Evolutionary conservation across 768 basidiomycete species (phyloP), one percentile per base, ranked within the genome.

Genomic region (Tylopilus rubrobrunneus): DNA sequence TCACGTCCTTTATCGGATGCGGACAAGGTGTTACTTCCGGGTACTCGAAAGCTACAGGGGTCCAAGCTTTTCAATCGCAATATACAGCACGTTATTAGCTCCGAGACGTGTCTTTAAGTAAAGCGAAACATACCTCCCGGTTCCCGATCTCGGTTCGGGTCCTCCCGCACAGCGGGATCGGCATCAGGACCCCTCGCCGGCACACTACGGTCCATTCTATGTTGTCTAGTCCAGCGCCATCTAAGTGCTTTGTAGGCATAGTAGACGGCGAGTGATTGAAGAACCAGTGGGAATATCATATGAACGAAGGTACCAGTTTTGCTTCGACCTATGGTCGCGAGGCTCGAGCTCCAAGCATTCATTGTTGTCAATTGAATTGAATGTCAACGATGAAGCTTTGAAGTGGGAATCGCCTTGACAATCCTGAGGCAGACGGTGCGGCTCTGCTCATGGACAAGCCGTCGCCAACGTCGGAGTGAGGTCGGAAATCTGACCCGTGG

Each of bases 11-110:
- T 48, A 83, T 67, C 19, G 73, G 65, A 12, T 57, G 49, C 12
- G 68, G 56, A 53, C 73, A 74, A 2, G 83, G 71, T 5, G 72
- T 72, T 39, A 87, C 69, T 4, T 65, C 51, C 1, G 86, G 86
- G 60, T 82, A 87, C 7, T 64, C 57, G 57, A 85, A 87, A 12
- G 60, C 33, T 14, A 74, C 71, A 29, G 84, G 78, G 1, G 56
- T 71, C 85, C 85, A 86, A 59, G 75, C 85, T 85, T 33, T 25
- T 37, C 14, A 11, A 7, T 17, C 6, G 15, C 7, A 10, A 39
- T 39, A 12, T 21, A 23, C 44, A 37, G 39, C 0, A 7, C 15
- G 44, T 29, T 25, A 42, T 25, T 39, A 36, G 8, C n/a, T 11
- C 28, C 14, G 33, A 41, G 29, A 45, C 7, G 8, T 4, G 41